Conservation (phyloP, 805 yeast genomes). For the Hanseniaspora valbyensis region DNA sequence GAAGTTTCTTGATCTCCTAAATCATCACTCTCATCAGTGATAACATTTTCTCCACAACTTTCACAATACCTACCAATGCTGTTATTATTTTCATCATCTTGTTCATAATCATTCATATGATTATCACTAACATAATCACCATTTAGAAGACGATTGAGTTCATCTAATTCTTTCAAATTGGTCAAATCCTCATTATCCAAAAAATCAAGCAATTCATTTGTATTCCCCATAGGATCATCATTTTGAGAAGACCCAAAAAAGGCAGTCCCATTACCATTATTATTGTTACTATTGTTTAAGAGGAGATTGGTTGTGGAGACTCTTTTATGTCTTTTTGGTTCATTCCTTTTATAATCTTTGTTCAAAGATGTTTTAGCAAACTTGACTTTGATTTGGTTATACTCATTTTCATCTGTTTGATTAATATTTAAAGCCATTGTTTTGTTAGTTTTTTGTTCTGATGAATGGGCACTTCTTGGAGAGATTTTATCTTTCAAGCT, state of each 20-base stretch:
- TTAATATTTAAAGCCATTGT: not conserved
- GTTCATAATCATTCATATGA: not conserved
- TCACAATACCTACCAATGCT: slow-evolving; percentile 3
- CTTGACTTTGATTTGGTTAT: not conserved
- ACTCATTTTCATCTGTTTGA: not conserved
- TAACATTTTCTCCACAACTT: slow-evolving; percentile 3
- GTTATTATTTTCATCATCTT: not conserved
- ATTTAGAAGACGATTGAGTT: slow-evolving; percentile 4
- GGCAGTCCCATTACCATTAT: too few relatives aligned
- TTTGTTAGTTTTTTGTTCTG: not conserved
- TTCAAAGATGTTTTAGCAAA: not conserved
- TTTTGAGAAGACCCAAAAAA: not conserved
- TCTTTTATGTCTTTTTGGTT: not conserved
- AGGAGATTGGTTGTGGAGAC: not conserved
- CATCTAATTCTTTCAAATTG: slow-evolving; percentile 13
- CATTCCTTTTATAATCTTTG: not conserved
- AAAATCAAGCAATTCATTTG: not conserved
- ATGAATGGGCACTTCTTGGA: not conserved
- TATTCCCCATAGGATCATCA: not conserved
- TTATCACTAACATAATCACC: slow-evolving; percentile 7
- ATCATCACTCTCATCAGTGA: not conserved
- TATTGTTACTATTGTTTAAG: not conserved
- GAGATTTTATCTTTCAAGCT: not conserved
- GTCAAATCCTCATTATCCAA: slow-evolving; percentile 11
- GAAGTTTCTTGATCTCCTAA: not conserved